Evolutionary conservation across 192 early-diverging fungal genomes (phyloP).

Genomic region (Dissophora ornata): DNA sequence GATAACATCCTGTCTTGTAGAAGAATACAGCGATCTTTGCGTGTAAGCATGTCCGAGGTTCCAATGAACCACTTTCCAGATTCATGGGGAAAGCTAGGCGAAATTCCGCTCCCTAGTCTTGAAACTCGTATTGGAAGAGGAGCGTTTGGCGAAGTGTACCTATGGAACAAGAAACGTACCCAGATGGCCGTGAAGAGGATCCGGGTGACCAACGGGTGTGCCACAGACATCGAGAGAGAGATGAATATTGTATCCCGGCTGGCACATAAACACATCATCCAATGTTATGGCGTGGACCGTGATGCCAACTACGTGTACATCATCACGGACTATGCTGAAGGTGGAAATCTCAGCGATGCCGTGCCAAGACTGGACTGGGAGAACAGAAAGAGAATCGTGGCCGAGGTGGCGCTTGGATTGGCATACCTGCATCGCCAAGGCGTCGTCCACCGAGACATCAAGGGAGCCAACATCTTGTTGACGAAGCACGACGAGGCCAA

Average conservation of each 20-base stretch:
- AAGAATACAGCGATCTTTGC: too few species aligned
- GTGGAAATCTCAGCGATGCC: constrained; percentile 11
- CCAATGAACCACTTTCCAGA: neutral
- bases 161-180: neutral
- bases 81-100: neutral
- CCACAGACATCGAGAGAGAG: neutral
- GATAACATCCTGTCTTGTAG: too few species aligned
- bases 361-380: constrained; percentile 6
- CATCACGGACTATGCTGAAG: constrained; percentile 21
- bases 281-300: neutral
- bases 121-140: neutral
- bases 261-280: constrained; percentile 12
- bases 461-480: constrained; percentile 26
- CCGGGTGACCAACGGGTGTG: neutral
- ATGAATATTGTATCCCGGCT: neutral
- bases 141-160: neutral
- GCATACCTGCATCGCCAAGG: constrained; percentile 27
- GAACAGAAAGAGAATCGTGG: constrained; percentile 6
- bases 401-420: constrained; percentile 28
- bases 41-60: neutral
- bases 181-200: constrained; percentile 7
- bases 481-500: constrained; percentile 22
- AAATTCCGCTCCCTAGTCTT: neutral
- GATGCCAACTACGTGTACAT: neutral
- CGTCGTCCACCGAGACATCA: constrained; percentile 43